Evolutionary conservation across 345 rosid genomes (phyloP).

Genomic region (Populus alba): DNA sequence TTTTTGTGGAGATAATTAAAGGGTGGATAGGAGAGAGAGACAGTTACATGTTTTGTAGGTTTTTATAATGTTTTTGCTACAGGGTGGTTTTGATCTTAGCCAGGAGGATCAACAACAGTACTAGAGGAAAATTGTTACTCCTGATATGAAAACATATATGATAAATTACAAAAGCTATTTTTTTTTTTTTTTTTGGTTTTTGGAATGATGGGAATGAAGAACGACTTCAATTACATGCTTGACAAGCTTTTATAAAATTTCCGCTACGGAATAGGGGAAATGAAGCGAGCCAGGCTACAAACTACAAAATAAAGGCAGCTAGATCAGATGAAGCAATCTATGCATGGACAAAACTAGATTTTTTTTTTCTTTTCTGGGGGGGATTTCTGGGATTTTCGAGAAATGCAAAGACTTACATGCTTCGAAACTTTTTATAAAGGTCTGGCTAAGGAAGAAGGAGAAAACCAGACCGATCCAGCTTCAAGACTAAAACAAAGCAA

Average conservation of each 20-base stretch:
- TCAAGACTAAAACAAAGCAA: neutral
- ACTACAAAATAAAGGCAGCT: neutral
- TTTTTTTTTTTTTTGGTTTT: conserved; percentile 16
- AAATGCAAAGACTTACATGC: conserved; percentile 24
- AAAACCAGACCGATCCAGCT: conserved; percentile 22
- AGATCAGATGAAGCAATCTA: neutral
- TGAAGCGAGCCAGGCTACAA: conserved; percentile 34
- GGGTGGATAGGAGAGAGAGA: neutral
- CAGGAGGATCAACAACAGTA: conserved; percentile 38
- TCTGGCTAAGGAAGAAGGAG: conserved; percentile 19
- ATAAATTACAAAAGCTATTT: neutral
- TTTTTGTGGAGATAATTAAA: conserved; percentile 12
- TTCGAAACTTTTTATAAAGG: conserved; percentile 25
- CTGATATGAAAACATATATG: neutral
- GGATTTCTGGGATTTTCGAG: neutral
- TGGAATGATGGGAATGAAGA: neutral
- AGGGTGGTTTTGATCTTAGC: conserved; percentile 41
- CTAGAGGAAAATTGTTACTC: neutral
- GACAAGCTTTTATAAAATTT: conserved; percentile 48
- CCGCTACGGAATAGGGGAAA: conserved; percentile 39
- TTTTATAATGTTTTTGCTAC: conserved; percentile 58
- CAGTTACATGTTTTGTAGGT: conserved; percentile 55
- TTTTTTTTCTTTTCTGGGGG: conserved; percentile 11
- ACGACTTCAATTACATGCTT: conserved; percentile 43
- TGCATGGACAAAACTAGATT: neutral